phyloP scores from a whole-genome alignment of 768 basidiomycete species.

The Mycena floridula region DNA sequence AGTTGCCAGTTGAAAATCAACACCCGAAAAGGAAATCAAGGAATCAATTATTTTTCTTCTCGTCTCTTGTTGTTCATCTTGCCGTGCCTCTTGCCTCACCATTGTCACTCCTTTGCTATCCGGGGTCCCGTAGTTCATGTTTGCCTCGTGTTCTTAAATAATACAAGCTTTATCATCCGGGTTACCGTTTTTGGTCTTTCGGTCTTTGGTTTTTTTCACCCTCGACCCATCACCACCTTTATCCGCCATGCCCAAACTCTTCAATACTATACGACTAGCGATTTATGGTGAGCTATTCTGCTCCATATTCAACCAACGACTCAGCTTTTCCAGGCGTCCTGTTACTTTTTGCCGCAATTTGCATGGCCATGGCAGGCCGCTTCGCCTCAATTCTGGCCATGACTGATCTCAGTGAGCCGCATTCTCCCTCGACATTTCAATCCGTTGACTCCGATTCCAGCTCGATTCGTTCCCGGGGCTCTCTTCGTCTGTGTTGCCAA shows the following conservation, averaged over 20 bases:
- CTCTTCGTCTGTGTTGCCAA: constrained; percentile 74
- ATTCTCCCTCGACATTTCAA: constrained; percentile 1
- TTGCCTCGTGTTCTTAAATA: constrained; percentile 40
- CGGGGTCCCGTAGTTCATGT: constrained; percentile 37
- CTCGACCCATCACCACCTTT: no score
- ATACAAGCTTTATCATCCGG: constrained; percentile 37
- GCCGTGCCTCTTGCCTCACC: no score
- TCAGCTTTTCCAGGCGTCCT: constrained; percentile 48
- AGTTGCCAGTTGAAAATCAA: no score
- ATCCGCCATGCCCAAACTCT: constrained; percentile 70
- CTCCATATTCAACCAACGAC: no score
- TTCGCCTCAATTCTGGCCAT: constrained; percentile 66
- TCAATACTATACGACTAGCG: constrained; percentile 61
- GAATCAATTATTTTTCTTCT: no score
- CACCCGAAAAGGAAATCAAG: no score
- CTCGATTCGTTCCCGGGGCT: constrained; percentile 83
- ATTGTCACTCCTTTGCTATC: no score
- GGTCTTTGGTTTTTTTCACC: constrained; percentile 1
- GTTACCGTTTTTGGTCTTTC: constrained; percentile 13
- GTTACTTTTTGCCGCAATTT: constrained; percentile 71
- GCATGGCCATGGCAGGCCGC: constrained; percentile 73
- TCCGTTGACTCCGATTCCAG: constrained; percentile 27
- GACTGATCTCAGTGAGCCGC: constrained; percentile 71
- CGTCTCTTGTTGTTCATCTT: no score
- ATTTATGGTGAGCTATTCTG: constrained; percentile 66